These are phyloP conservation scores for Butyriboletus loyo DNA, from an alignment of 768 basidiomycete genomes.

Conservation along the genomic window DNA sequence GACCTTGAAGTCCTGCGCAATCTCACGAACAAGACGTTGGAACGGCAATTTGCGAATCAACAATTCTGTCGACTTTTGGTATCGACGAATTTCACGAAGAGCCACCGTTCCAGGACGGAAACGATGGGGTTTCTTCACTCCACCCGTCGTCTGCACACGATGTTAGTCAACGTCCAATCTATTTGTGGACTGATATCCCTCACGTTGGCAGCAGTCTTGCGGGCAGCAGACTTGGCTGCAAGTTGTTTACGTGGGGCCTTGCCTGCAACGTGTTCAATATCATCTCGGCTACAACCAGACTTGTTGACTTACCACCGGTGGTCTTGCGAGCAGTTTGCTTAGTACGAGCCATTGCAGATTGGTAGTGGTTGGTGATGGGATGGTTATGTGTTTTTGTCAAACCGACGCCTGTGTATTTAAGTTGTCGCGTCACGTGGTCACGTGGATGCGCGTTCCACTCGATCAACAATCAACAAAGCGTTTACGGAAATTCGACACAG, in stretches of 20 bases:
- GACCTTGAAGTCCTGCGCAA: constrained; percentile 89
- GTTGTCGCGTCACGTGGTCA: constrained; percentile 26
- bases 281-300: background rate
- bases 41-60: constrained; percentile 87
- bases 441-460: constrained; percentile 21
- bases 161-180: background rate
- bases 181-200: constrained; percentile 15
- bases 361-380: background rate
- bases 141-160: constrained; percentile 57
- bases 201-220: constrained; percentile 48
- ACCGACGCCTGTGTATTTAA: constrained; percentile 14
- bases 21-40: constrained; percentile 88
- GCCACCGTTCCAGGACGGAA: constrained; percentile 85
- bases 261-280: constrained; percentile 28
- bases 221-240: constrained; percentile 59
- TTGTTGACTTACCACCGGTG: constrained; percentile 54
- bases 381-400: background rate
- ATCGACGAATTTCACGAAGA: constrained; percentile 84
- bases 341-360: constrained; percentile 61
- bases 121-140: constrained; percentile 92
- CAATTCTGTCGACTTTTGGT: constrained; percentile 87
- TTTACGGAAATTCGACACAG: constrained; percentile 28
- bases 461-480: constrained; percentile 26
- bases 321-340: constrained; percentile 79
- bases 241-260: constrained; percentile 73